phyloP scores from a whole-genome alignment of 768 basidiomycete genomes.

The Candolleomyces aberdarensis region DNA sequence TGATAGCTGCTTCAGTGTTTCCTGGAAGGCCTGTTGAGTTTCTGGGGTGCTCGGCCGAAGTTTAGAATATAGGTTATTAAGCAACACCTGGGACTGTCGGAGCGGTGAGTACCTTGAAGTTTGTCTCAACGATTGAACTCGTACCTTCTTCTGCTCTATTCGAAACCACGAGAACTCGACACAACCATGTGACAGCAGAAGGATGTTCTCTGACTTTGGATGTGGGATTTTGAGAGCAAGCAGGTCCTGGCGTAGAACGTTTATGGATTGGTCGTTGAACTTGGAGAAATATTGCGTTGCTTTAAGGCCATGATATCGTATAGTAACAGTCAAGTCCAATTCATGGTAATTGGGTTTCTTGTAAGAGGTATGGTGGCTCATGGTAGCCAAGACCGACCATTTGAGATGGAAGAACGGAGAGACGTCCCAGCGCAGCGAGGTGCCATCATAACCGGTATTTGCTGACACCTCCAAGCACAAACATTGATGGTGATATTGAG shows the following conservation, averaged over 20 bases:
- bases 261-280: constrained; percentile 21
- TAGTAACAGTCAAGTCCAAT: constrained; percentile 23
- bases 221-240: constrained; percentile 33
- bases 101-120: neutral
- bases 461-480: no score
- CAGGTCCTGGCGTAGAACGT: constrained; percentile 31
- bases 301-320: constrained; percentile 33
- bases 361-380: neutral
- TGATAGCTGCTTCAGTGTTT: constrained; percentile 21
- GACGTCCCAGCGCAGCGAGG: no score
- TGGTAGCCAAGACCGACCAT: neutral
- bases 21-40: constrained; percentile 3
- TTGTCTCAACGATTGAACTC: constrained; percentile 2
- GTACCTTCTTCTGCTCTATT: constrained; percentile 16
- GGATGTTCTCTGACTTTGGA: constrained; percentile 33
- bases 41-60: constrained; percentile 11
- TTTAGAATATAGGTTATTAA: constrained; percentile 15
- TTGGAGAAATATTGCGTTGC: constrained; percentile 33
- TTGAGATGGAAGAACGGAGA: neutral
- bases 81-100: constrained; percentile 14
- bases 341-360: neutral
- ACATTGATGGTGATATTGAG: no score
- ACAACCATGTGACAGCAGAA: constrained; percentile 28
- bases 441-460: no score
- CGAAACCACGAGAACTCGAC: constrained; percentile 27